Percentiles rank a stretch among this genome's conserved stretches.
Conservation (phyloP, 495 filamentous ascomycete genomes). For the Choiromyces venosus region DNA sequence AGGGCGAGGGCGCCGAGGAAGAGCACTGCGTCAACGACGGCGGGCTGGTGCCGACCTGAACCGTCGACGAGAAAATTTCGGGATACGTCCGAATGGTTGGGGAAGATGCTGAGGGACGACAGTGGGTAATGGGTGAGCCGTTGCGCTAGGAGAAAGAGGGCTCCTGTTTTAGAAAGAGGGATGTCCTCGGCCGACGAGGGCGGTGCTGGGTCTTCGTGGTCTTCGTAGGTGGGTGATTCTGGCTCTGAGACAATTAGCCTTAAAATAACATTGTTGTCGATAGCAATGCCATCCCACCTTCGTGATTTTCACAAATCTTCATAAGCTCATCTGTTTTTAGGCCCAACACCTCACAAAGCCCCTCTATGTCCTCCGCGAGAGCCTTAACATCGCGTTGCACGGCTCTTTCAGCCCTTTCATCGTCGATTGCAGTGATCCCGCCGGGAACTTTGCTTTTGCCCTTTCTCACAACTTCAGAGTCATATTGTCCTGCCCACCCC, state of each 20-base stretch:
- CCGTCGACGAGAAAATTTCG: constrained; percentile 54
- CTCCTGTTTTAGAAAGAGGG: constrained; percentile 65
- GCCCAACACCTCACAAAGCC: constrained; percentile 33
- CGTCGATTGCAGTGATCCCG: constrained; percentile 37
- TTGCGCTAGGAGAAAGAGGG: constrained; percentile 56
- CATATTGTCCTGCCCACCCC: constrained; percentile 62
- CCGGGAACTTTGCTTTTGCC: constrained; percentile 38
- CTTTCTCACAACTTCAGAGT: constrained; percentile 35
- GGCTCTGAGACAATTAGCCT: constrained; percentile 19
- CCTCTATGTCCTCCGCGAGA: constrained; percentile 35
- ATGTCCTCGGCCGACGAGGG: constrained; percentile 53
- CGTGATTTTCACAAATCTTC: constrained; percentile 27
- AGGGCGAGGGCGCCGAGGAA: constrained; percentile 36
- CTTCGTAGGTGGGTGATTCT: constrained; percentile 32
- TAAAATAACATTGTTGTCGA: constrained; percentile 18
- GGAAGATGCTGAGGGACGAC: constrained; percentile 55
- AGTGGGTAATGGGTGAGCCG: constrained; percentile 55
- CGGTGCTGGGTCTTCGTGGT: constrained; percentile 43
- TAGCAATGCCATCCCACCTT: constrained; percentile 43
- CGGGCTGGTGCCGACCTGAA: constrained; percentile 43
- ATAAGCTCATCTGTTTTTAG: constrained; percentile 53
- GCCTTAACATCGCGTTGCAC: constrained; percentile 29
- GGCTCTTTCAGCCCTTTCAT: constrained; percentile 35
- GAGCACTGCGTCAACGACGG: constrained; percentile 38
- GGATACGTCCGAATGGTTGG: constrained; percentile 57